Conservation (phyloP, 768 basidiomycete genomes). For the Pluteus cervinus region DNA sequence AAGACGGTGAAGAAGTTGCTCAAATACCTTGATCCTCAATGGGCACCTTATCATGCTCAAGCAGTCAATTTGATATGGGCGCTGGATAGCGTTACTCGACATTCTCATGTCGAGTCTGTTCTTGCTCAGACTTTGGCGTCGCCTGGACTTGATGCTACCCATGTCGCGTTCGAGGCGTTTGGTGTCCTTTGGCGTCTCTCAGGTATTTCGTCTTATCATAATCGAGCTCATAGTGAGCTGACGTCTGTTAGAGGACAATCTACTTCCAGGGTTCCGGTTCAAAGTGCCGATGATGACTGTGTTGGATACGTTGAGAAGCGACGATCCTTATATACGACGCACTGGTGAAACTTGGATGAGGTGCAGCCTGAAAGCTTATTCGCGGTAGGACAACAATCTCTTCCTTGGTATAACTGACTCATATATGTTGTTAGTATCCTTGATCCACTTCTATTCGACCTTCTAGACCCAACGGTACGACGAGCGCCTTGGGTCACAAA, state of each 20-base stretch:
- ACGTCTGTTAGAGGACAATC: slow-evolving; percentile 58
- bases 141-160: slow-evolving; percentile 34
- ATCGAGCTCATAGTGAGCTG: slow-evolving; percentile 4
- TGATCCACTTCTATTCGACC: slow-evolving; percentile 78
- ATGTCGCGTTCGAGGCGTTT: slow-evolving; percentile 76
- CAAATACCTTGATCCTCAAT: slow-evolving; percentile 63
- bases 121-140: slow-evolving; percentile 68
- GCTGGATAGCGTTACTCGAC: slow-evolving; percentile 50
- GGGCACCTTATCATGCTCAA: slow-evolving; percentile 71
- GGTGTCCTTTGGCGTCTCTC: slow-evolving; percentile 89
- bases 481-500: slow-evolving; percentile 43
- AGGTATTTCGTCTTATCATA: slow-evolving; percentile 35
- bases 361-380: slow-evolving; percentile 85
- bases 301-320: slow-evolving; percentile 73
- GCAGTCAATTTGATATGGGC: slow-evolving; percentile 81
- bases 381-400: slow-evolving; percentile 49
- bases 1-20: slow-evolving; percentile 67
- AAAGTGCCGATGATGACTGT: slow-evolving; percentile 85
- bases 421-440: slow-evolving; percentile 65
- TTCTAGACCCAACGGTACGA: slow-evolving; percentile 65
- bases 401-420: slow-evolving; percentile 1
- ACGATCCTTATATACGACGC: slow-evolving; percentile 67
- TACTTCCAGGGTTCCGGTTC: slow-evolving; percentile 77
- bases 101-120: slow-evolving; percentile 71
- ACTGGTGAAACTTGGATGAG: slow-evolving; percentile 97